Evolutionary conservation across 371 early-diverging fungal species (phyloP).

Genomic region (Mucor plumbeus): DNA sequence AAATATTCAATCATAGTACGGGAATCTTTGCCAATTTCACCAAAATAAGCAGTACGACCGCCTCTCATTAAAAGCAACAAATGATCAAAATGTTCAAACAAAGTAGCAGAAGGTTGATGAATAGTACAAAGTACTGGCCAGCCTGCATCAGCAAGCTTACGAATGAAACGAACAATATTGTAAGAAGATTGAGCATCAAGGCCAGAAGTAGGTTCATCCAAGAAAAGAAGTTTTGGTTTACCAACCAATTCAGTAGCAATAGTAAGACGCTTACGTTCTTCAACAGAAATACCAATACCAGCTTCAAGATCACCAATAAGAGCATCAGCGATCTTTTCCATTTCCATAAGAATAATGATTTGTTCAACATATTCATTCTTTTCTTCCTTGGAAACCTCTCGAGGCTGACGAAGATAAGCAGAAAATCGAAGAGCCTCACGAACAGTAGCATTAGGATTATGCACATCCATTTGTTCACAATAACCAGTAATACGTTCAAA

Average conservation of each 20-base stretch:
- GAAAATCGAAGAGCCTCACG: slow-evolving; percentile 78
- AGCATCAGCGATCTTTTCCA: slow-evolving; percentile 63
- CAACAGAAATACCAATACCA: slow-evolving; percentile 65
- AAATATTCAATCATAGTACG: slow-evolving; percentile 63
- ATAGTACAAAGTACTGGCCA: slow-evolving; percentile 79
- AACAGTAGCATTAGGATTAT: slow-evolving; percentile 63
- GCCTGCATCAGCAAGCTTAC: slow-evolving; percentile 70
- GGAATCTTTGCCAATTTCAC: slow-evolving; percentile 67
- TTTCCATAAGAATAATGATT: slow-evolving; percentile 68
- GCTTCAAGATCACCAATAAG: slow-evolving; percentile 62
- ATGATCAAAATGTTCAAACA: slow-evolving; percentile 84
- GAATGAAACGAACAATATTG: slow-evolving; percentile 75
- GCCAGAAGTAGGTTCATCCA: slow-evolving; percentile 90
- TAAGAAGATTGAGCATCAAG: slow-evolving; percentile 70
- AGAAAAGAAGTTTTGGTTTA: slow-evolving; percentile 76
- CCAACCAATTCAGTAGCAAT: slow-evolving; percentile 77
- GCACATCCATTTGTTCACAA: slow-evolving; percentile 85
- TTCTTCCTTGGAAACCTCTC: slow-evolving; percentile 59
- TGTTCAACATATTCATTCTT: slow-evolving; percentile 72
- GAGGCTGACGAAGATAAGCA: slow-evolving; percentile 71
- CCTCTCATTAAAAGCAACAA: slow-evolving; percentile 74
- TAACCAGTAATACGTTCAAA: slow-evolving; percentile 81
- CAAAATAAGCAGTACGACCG: slow-evolving; percentile 77
- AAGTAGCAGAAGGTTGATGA: slow-evolving; percentile 83
- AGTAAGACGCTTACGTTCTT: slow-evolving; percentile 71